These are phyloP conservation scores for Entomortierella parvispora DNA, from an alignment of 192 early-diverging fungal genomes.

Conservation along the genomic window DNA sequence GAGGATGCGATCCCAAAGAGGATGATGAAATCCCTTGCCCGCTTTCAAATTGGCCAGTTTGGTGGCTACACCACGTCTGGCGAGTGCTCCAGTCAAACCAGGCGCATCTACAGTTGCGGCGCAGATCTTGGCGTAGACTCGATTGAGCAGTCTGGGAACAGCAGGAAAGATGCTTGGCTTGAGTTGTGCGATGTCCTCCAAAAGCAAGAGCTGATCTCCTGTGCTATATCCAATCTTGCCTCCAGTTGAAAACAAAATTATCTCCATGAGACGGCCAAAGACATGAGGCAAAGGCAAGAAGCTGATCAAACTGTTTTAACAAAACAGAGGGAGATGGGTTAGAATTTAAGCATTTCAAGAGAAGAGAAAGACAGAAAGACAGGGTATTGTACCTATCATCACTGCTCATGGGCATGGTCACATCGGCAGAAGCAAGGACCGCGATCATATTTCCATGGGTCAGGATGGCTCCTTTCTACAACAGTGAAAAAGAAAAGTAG, in stretches of 20 bases:
- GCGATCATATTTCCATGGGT: constrained; percentile 78
- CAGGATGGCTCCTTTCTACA: constrained; percentile 70
- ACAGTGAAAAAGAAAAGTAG: not conserved
- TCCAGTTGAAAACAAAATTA: constrained; percentile 63
- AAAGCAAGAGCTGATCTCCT: constrained; percentile 73
- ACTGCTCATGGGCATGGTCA: constrained; percentile 5
- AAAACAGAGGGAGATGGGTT: too few relatives aligned
- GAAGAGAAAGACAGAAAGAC: too few relatives aligned
- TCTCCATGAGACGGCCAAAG: constrained; percentile 76
- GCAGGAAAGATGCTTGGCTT: constrained; percentile 86
- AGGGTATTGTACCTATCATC: constrained; percentile 3
- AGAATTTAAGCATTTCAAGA: too few relatives aligned
- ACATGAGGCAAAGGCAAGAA: constrained; percentile 93
- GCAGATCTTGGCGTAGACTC: constrained; percentile 85
- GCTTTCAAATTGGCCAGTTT: constrained; percentile 72
- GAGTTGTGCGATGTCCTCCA: constrained; percentile 84
- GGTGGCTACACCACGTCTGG: constrained; percentile 64
- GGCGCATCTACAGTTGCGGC: constrained; percentile 66
- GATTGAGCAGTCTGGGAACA: constrained; percentile 90
- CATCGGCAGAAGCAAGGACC: constrained; percentile 43
- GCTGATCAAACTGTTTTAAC: constrained; percentile 48
- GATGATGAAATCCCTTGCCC: constrained; percentile 73
- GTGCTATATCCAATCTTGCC: constrained; percentile 82
- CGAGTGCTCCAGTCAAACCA: constrained; percentile 69
- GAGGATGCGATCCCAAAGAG: constrained; percentile 90